Percentiles rank a stretch among this genome's conserved stretches.
These are phyloP conservation scores for Aureobasidium subglaciale DNA, from an alignment of 2,329 filamentous ascomycete species.

Conservation along the genomic window DNA sequence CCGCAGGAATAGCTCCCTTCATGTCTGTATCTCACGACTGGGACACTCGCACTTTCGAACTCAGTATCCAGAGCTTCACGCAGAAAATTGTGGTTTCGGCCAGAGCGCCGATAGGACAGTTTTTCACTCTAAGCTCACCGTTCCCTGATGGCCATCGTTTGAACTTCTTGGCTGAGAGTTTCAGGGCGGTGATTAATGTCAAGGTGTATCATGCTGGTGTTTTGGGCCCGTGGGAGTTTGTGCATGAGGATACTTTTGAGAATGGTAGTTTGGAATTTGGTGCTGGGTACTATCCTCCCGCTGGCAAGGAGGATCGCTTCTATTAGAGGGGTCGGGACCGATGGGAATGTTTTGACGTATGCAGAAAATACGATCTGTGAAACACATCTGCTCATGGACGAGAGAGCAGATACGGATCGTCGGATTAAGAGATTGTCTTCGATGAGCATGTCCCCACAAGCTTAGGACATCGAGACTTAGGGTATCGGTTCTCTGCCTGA, in stretches of 20 bases:
- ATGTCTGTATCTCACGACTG: conserved; percentile 37
- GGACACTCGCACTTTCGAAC: conserved; percentile 31
- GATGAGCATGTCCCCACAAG: too few relatives aligned
- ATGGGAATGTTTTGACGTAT: too few relatives aligned
- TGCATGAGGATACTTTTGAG: conserved; percentile 36
- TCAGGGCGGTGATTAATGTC: conserved; percentile 39
- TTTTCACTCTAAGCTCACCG: conserved; percentile 40
- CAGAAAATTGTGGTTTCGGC: conserved; percentile 36
- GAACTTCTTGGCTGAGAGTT: conserved; percentile 42
- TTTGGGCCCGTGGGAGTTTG: conserved; percentile 33
- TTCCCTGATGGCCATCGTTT: conserved; percentile 40
- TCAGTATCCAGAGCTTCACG: conserved; percentile 34
- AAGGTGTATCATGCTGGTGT: conserved; percentile 32
- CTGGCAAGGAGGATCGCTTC: conserved; percentile 31
- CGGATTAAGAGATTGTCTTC: too few relatives aligned
- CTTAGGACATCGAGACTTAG: too few relatives aligned
- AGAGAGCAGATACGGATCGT: too few relatives aligned
- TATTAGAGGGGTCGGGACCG: too few relatives aligned
- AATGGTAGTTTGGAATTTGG: conserved; percentile 44
- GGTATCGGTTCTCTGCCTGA: too few relatives aligned
- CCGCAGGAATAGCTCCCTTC: conserved; percentile 35
- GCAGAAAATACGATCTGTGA: neutral
- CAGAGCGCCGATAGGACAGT: conserved; percentile 35
- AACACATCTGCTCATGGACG: too few relatives aligned
- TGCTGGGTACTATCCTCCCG: conserved; percentile 39